Percentiles rank a stretch among this genome's conserved stretches.
Conservation (phyloP, 2,329 filamentous ascomycete species). For the Ascosphaera aggregata region DNA sequence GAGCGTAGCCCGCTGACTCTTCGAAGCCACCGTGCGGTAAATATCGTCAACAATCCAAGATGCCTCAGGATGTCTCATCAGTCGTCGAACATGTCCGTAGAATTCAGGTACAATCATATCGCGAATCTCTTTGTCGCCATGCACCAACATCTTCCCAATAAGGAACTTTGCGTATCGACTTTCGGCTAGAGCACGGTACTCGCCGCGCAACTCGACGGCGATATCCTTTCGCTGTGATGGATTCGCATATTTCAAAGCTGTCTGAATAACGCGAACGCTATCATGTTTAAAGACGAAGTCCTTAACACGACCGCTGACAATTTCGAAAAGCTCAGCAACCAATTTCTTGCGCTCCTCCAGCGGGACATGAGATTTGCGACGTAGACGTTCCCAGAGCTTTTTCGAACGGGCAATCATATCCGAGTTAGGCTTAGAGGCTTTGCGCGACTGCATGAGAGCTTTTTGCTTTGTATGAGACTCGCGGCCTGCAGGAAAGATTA, state of each 20-base stretch:
- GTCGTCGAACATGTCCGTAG: slow-evolving; percentile 72
- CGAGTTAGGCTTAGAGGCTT: slow-evolving; percentile 77
- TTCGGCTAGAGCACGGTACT: slow-evolving; percentile 67
- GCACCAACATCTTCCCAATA: slow-evolving; percentile 86
- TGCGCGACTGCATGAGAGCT: slow-evolving; percentile 65
- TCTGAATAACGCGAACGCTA: slow-evolving; percentile 87
- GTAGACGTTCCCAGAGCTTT: slow-evolving; percentile 88
- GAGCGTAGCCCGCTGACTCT: slow-evolving; percentile 62
- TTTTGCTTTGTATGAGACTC: slow-evolving; percentile 92
- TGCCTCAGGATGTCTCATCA: slow-evolving; percentile 91
- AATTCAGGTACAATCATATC: slow-evolving; percentile 86
- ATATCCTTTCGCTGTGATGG: slow-evolving; percentile 68
- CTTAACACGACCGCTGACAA: slow-evolving; percentile 75
- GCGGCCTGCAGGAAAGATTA: slow-evolving; percentile 30
- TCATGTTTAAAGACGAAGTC: slow-evolving; percentile 99
- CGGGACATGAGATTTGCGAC: slow-evolving; percentile 80
- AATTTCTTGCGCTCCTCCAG: slow-evolving; percentile 71
- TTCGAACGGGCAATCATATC: slow-evolving; percentile 75
- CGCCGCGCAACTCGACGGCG: slow-evolving; percentile 62
- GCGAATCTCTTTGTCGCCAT: slow-evolving; percentile 66
- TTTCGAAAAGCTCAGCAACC: slow-evolving; percentile 70
- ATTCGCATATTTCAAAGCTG: slow-evolving; percentile 86
- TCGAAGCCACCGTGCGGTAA: slow-evolving; percentile 69
- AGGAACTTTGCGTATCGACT: slow-evolving; percentile 96
- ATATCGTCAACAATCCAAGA: slow-evolving; percentile 97